Evolutionary conservation across 129 eudicot species (phyloP).

Genomic region (Flaveria bidentis): DNA sequence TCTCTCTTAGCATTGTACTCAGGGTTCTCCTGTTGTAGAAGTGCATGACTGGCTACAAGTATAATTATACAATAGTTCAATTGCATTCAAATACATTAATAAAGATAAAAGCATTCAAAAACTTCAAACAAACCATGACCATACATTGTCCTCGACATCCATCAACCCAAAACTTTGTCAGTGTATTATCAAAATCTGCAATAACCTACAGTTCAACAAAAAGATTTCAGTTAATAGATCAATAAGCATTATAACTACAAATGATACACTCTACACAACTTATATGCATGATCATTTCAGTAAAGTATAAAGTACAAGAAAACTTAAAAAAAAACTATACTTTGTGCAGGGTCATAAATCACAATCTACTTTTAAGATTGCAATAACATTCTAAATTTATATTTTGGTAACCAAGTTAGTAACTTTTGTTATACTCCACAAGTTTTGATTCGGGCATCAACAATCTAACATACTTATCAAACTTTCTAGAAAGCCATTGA

Average conservation of each 20-base stretch:
- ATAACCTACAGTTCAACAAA: conserved; percentile 54
- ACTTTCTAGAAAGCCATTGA: too few relatives aligned
- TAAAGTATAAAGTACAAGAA: too few relatives aligned
- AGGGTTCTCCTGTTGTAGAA: conserved; percentile 73
- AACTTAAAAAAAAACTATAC: neutral
- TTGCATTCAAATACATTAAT: neutral
- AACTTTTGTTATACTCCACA: too few relatives aligned
- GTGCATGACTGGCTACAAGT: conserved; percentile 80
- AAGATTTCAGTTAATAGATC: neutral
- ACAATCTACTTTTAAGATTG: neutral
- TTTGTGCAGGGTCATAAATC: neutral
- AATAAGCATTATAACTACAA: neutral
- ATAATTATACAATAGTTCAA: conserved; percentile 25
- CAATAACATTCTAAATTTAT: too few relatives aligned
- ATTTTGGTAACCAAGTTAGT: too few relatives aligned
- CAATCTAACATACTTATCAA: too few relatives aligned
- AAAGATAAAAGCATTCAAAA: neutral
- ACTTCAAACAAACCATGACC: conserved; percentile 18
- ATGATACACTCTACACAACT: neutral
- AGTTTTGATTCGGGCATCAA: too few relatives aligned
- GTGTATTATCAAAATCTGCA: conserved; percentile 90
- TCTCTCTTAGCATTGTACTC: conserved; percentile 80
- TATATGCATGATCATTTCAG: neutral
- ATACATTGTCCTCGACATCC: conserved; percentile 83
- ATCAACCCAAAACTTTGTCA: conserved; percentile 73